phyloP scores from a whole-genome alignment of 805 yeast genomes.

The Saccharomycopsis vini region DNA sequence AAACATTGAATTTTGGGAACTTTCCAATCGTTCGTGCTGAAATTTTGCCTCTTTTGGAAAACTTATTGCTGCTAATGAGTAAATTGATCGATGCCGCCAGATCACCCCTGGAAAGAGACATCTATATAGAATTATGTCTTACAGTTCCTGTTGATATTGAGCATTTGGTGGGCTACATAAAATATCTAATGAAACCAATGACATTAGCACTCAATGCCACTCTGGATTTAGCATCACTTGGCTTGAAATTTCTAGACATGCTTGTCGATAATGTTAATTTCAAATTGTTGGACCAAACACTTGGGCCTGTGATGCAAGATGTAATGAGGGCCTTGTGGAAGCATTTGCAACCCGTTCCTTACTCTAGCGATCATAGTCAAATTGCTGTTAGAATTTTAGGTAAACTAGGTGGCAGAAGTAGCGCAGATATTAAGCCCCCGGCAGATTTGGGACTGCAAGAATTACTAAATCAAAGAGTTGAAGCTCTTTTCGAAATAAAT shows the following conservation, averaged over 20 bases:
- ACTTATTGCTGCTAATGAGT: conserved; percentile 74
- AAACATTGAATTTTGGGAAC: conserved; percentile 94
- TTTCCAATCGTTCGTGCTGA: conserved; percentile 64
- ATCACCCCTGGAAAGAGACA: conserved; percentile 82
- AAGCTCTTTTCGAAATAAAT: conserved; percentile 60
- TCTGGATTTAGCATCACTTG: conserved; percentile 88
- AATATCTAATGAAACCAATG: conserved; percentile 80
- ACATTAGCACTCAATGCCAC: conserved; percentile 84
- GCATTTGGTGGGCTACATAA: conserved; percentile 85
- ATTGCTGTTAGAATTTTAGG: conserved; percentile 90
- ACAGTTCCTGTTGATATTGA: conserved; percentile 94
- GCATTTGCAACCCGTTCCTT: conserved; percentile 85
- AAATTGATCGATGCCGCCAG: conserved; percentile 74
- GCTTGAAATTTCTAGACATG: conserved; percentile 83
- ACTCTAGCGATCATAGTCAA: conserved; percentile 90
- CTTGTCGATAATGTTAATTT: conserved; percentile 95
- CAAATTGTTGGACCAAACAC: conserved; percentile 91
- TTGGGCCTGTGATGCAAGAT: conserved; percentile 91
- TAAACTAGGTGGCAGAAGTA: conserved; percentile 91
- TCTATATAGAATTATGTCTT: conserved; percentile 87
- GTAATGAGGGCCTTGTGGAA: conserved; percentile 90
- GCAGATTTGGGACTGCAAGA: conserved; percentile 46
- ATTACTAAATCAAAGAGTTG: conserved; percentile 54
- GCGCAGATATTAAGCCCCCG: conserved; percentile 73
- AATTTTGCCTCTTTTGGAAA: conserved; percentile 83